phyloP scores from a whole-genome alignment of 768 basidiomycete species.

The Serendipita vermifera region DNA sequence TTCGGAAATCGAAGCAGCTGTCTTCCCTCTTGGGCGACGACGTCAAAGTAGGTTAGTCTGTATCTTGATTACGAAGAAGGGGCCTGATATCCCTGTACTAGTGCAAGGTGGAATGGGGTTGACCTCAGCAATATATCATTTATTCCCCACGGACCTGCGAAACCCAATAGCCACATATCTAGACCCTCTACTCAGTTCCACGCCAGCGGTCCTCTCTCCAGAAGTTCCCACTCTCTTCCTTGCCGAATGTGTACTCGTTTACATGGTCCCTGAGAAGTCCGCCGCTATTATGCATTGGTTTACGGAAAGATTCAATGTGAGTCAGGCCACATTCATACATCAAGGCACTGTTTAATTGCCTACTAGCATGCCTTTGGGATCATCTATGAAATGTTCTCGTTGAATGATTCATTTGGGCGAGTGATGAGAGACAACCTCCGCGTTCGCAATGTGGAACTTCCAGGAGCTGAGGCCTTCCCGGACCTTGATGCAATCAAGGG shows the following conservation, averaged over 20 bases:
- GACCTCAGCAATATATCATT: slow-evolving; percentile 44
- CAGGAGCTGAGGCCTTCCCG: slow-evolving; percentile 53
- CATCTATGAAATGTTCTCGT: slow-evolving; percentile 88
- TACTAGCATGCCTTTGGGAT: slow-evolving; percentile 22
- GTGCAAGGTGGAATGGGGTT: slow-evolving; percentile 51
- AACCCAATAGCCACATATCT: slow-evolving; percentile 39
- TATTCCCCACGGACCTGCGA: slow-evolving; percentile 70
- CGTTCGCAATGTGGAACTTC: slow-evolving; percentile 57
- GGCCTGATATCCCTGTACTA: slow-evolving; percentile 19
- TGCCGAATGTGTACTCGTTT: slow-evolving; percentile 89
- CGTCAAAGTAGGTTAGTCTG: slow-evolving; percentile 17
- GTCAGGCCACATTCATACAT: slow-evolving; percentile 16
- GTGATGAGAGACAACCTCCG: slow-evolving; percentile 84
- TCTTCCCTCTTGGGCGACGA: slow-evolving; percentile 37
- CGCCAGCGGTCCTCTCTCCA: slow-evolving; percentile 35
- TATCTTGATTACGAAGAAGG: background rate
- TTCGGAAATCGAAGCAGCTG: slow-evolving; percentile 53
- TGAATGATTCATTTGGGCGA: slow-evolving; percentile 78
- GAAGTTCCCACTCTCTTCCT: slow-evolving; percentile 67
- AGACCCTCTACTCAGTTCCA: slow-evolving; percentile 25
- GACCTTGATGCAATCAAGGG: slow-evolving; percentile 40
- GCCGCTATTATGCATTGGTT: slow-evolving; percentile 62
- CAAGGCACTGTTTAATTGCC: slow-evolving; percentile 31
- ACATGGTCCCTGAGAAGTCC: slow-evolving; percentile 55
- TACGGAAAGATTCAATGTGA: slow-evolving; percentile 33